Percentiles rank a stretch among this genome's conserved stretches.
Conservation (phyloP, 768 basidiomycete genomes). For the Amanita muscaria region DNA sequence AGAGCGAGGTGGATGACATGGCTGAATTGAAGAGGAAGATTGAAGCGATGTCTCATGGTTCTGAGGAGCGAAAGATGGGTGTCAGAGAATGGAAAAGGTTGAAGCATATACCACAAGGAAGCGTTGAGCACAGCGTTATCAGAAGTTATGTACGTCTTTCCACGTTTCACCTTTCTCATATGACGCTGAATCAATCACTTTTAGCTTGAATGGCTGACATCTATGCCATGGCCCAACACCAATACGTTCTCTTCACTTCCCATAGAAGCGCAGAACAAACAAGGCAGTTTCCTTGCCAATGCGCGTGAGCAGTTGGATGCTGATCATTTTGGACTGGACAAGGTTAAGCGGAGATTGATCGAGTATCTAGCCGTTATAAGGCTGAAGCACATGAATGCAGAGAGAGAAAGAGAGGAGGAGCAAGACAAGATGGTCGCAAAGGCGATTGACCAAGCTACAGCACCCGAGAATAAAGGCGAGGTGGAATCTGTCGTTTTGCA, state of each 20-base stretch:
- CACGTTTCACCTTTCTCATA: constrained; percentile 11
- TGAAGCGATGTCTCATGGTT: constrained; percentile 61
- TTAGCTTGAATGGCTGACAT: constrained; percentile 87
- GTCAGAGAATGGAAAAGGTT: constrained; percentile 78
- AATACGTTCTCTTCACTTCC: constrained; percentile 15
- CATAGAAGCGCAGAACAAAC: constrained; percentile 25
- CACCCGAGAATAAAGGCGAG: constrained; percentile 8
- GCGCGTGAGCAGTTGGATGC: constrained; percentile 78
- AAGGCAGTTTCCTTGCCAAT: constrained; percentile 51
- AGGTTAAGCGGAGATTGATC: constrained; percentile 84
- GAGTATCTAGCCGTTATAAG: constrained; percentile 89
- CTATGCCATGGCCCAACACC: constrained; percentile 73
- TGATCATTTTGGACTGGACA: constrained; percentile 89
- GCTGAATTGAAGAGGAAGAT: constrained; percentile 64
- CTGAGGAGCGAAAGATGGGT: constrained; percentile 77
- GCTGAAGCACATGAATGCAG: constrained; percentile 39
- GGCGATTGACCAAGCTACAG: constrained; percentile 7
- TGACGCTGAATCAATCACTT: constrained; percentile 3
- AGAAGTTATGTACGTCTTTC: constrained; percentile 58
- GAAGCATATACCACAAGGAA: constrained; percentile 81
- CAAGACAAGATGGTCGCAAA: constrained; percentile 19
- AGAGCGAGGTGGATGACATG: constrained; percentile 74
- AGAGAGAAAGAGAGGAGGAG: constrained; percentile 25
- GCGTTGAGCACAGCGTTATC: constrained; percentile 86
- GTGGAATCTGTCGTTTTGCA: constrained; percentile 11